Evolutionary conservation across 805 yeast species (phyloP).

Genomic region (Yamadazyma tumulicola): DNA sequence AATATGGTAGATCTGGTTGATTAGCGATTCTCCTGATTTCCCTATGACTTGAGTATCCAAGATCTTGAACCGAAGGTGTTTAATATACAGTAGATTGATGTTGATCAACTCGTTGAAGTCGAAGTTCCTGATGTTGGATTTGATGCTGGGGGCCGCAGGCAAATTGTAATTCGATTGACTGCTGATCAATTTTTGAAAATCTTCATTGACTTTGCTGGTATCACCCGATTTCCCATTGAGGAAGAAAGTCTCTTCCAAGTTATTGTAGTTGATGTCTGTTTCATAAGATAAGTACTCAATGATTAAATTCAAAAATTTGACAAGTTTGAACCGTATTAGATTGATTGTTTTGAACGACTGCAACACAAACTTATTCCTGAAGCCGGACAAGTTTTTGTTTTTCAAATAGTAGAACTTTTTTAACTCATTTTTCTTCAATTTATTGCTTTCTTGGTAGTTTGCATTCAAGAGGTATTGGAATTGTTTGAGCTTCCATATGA

Average conservation of each 20-base stretch:
- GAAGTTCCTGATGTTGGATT: conserved; percentile 6
- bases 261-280: conserved; percentile 39
- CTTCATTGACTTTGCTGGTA: conserved; percentile 3
- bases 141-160: conserved; percentile 4
- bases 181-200: conserved; percentile 8
- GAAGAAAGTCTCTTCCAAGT: conserved; percentile 18
- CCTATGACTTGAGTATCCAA: conserved; percentile 30
- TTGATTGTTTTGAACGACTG: conserved; percentile 32
- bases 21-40: conserved; percentile 25
- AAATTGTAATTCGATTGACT: conserved; percentile 3
- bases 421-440: conserved; percentile 23
- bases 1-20: conserved; percentile 29
- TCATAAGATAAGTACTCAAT: conserved; percentile 43
- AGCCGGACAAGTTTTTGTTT: conserved; percentile 14
- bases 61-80: conserved; percentile 28
- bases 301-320: conserved; percentile 40
- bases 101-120: conserved; percentile 46
- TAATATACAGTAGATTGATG: conserved; percentile 28
- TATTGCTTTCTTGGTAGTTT: conserved; percentile 24
- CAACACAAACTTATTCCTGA: conserved; percentile 28
- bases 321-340: conserved; percentile 36
- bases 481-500: conserved; percentile 75
- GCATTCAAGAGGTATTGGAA: conserved; percentile 48
- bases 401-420: conserved; percentile 5
- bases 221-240: conserved; percentile 5